These are phyloP conservation scores for Jaltomata sinuosa DNA, from an alignment of 257 asterid species.

Conservation along the genomic window DNA sequence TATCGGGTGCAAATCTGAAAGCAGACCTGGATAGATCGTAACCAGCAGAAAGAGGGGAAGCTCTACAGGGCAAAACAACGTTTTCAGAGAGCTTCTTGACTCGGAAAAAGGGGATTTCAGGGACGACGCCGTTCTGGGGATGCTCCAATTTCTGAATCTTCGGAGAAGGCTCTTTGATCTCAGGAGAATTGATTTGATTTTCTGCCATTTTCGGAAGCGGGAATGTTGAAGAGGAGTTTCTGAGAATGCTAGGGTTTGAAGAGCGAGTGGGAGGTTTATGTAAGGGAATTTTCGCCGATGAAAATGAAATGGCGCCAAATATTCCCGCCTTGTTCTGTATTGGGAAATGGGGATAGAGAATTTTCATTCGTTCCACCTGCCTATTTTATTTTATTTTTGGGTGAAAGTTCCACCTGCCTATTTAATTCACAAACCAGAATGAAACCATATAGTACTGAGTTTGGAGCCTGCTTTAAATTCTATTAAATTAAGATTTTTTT, in stretches of 20 bases:
- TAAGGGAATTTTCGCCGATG: neutral
- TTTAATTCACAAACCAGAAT: neutral
- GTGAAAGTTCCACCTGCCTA: too few species aligned
- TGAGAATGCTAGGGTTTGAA: neutral
- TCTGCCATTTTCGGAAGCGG: neutral
- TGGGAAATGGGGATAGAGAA: neutral
- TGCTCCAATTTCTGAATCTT: neutral
- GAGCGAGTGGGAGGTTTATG: neutral
- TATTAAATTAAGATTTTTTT: neutral
- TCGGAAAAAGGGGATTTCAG: slow-evolving; percentile 9
- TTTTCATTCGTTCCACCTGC: neutral
- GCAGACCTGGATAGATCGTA: slow-evolving; percentile 33
- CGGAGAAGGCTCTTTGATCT: neutral
- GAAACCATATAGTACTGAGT: neutral
- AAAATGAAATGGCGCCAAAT: neutral
- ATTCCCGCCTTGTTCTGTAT: neutral
- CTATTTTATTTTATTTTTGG: too few species aligned
- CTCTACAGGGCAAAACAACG: slow-evolving; percentile 27
- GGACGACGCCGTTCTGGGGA: neutral
- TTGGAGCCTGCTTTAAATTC: neutral
- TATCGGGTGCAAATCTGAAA: neutral
- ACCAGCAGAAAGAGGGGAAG: slow-evolving; percentile 26
- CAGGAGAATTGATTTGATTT: neutral
- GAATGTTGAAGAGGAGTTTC: neutral
- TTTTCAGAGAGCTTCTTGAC: slow-evolving; percentile 39